Evolutionary conservation across 768 basidiomycete species (phyloP), one percentile per base, ranked within the genome.

Genomic region (Rhizopogon vesiculosus): DNA sequence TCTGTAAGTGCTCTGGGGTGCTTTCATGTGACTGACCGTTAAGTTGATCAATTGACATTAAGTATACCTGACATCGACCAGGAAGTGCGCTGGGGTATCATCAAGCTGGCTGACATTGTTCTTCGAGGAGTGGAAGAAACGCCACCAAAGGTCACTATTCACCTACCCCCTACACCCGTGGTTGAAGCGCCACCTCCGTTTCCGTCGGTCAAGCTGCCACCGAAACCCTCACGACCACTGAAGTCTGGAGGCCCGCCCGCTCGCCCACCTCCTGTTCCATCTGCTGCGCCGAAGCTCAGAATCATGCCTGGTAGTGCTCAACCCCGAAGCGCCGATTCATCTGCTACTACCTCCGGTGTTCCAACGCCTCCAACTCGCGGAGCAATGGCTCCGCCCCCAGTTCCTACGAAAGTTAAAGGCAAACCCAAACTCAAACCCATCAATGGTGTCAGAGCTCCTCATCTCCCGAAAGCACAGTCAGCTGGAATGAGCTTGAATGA

Each of bases 101-200:
- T 98, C 63, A 98, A 98, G 71, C 75, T 97, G 22, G 92, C 91
- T 5, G 96, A 98, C 63, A 78, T 96, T 18, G 80, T 93, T 42
- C 86, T 95, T 61, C 84, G 87, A 51, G 89, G 91, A 22, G 76
- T 85, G 3, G 85, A 91, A 56, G 96, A 98, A 70, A 79, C 85
- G 2, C 76, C 89, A 6, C 95, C 95, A 1, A 93, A 91, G 55
- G 86, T 95, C 58, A 90, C 85, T 45, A 85, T 95, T 49, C 89
- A 92, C 61, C 83, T 94, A 52, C 80, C 84, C 7, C 75, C 82
- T 28, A 92, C 90, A 2, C 91, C 93, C 13, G 78, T 88, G 2
- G 62, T 71, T 5, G 91, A 93, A 59, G 67, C 66, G 5, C 67
- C 81, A 10, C 85, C 89, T 29, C 77, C 78, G 42, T 66, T 83